These are phyloP conservation scores for Colletotrichum sp. DNA, from an alignment of 2,329 filamentous ascomycete species.

Conservation along the genomic window DNA sequence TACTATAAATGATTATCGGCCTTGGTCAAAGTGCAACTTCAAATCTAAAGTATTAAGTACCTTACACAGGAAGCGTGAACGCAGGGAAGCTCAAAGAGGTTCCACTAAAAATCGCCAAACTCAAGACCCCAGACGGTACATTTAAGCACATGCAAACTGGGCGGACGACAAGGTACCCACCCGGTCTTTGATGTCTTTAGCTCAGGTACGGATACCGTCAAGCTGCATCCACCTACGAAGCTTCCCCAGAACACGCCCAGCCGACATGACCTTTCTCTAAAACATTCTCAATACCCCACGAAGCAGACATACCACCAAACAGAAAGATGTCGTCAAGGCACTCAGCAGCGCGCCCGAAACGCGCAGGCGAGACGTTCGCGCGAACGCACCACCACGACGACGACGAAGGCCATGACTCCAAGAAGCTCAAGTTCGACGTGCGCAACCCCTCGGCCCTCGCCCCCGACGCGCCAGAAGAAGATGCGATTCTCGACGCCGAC, in stretches of 20 bases:
- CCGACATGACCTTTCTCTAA: not conserved
- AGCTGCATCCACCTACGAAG: conserved; percentile 11
- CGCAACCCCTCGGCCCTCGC: conserved; percentile 94
- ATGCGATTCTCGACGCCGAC: conserved; percentile 84
- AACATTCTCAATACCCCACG: not conserved
- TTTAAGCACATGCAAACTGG: conserved; percentile 7
- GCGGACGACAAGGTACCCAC: not conserved
- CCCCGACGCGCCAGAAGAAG: conserved; percentile 76
- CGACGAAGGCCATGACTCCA: conserved; percentile 55
- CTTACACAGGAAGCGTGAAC: not conserved
- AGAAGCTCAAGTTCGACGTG: conserved; percentile 91
- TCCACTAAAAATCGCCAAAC: conserved; percentile 5
- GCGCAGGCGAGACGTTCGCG: conserved; percentile 81
- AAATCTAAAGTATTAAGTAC: not conserved
- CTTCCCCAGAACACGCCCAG: not conserved
- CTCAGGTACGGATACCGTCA: not conserved
- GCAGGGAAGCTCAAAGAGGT: not conserved
- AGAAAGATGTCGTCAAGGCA: conserved; percentile 59
- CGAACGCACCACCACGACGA: conserved; percentile 71
- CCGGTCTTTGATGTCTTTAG: not conserved
- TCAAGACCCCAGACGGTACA: conserved; percentile 1
- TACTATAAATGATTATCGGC: not conserved
- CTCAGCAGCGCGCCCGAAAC: conserved; percentile 78
- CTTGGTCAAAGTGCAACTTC: not conserved
- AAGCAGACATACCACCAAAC: not conserved